Evolutionary conservation across 345 rosid species (phyloP).

Genomic region (Camelina hispida): DNA sequence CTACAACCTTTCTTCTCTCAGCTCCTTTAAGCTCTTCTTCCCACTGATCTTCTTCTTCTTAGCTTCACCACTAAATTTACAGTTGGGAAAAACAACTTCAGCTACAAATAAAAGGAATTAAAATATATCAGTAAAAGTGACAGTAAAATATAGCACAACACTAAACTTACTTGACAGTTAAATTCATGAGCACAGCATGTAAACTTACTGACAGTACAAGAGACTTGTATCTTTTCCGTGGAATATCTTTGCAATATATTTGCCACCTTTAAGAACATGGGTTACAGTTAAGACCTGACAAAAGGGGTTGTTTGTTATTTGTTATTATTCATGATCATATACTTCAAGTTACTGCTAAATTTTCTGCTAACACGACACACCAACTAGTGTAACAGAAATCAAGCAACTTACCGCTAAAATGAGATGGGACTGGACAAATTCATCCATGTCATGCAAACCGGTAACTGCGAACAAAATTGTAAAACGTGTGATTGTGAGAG

Average conservation of each 20-base stretch:
- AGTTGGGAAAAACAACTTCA: too few species aligned
- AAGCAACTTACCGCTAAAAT: conserved; percentile 79
- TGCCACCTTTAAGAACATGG: conserved; percentile 90
- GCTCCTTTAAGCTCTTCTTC: conserved; percentile 75
- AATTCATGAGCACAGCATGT: conserved; percentile 10
- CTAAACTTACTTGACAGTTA: conserved; percentile 66
- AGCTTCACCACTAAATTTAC: conserved; percentile 30
- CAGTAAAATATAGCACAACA: conserved; percentile 13
- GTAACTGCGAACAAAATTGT: conserved; percentile 66
- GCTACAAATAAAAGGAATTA: too few species aligned
- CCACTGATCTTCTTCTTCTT: conserved; percentile 55
- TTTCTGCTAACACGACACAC: conserved; percentile 2
- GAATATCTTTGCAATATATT: conserved; percentile 87
- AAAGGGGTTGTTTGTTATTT: conserved; percentile 8
- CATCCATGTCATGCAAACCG: conserved; percentile 99
- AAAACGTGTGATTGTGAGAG: conserved; percentile 24
- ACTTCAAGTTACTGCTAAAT: not conserved
- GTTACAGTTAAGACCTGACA: conserved; percentile 88
- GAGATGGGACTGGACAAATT: conserved; percentile 95
- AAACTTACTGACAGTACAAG: conserved; percentile 77
- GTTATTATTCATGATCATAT: not conserved
- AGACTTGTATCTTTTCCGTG: conserved; percentile 99
- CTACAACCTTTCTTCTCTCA: conserved; percentile 74
- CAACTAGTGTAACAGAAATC: not conserved
- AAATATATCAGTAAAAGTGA: conserved; percentile 19